Evolutionary conservation across 176 grass and related monocot genomes (phyloP).

Genomic region (Phyllostachys edulis): DNA sequence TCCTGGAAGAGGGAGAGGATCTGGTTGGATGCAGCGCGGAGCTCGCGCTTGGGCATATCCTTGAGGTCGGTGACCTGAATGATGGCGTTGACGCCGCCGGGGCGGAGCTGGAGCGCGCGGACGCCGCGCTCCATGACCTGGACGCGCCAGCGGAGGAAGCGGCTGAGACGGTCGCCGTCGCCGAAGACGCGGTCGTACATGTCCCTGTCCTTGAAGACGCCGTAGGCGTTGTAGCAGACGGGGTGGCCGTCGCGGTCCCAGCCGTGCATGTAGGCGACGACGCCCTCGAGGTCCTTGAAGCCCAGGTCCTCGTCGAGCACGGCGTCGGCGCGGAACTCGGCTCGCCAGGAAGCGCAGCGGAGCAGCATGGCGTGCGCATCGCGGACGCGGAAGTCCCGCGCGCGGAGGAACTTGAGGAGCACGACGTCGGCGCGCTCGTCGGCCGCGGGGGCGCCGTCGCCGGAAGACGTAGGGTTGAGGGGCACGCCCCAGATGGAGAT

Average conservation of each 20-base stretch:
- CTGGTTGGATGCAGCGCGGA: slow-evolving; percentile 80
- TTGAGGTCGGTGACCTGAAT: slow-evolving; percentile 95
- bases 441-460: not conserved
- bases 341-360: slow-evolving; percentile 56
- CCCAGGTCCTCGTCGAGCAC: slow-evolving; percentile 81
- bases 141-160: slow-evolving; percentile 93
- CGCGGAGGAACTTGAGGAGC: slow-evolving; percentile 81
- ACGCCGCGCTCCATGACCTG: slow-evolving; percentile 93
- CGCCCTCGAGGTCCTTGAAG: slow-evolving; percentile 90
- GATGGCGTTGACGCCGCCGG: slow-evolving; percentile 86
- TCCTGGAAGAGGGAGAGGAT: slow-evolving; percentile 97
- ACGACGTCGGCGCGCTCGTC: slow-evolving; percentile 87
- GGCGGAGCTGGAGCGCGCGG: slow-evolving; percentile 69
- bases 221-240: slow-evolving; percentile 97
- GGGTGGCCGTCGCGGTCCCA: slow-evolving; percentile 84
- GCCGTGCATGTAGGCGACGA: slow-evolving; percentile 93
- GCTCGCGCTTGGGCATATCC: slow-evolving; percentile 93
- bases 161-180: slow-evolving; percentile 68
- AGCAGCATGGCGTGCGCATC: slow-evolving; percentile 86
- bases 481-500: slow-evolving; percentile 89
- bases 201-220: slow-evolving; percentile 70
- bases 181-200: slow-evolving; percentile 88
- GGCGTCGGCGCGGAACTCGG: slow-evolving; percentile 74
- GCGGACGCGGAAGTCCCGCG: slow-evolving; percentile 75
- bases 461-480: slow-evolving; percentile 9